Conservation (phyloP, 2,329 filamentous ascomycete genomes). For the Aspergillus aculeatinus region DNA sequence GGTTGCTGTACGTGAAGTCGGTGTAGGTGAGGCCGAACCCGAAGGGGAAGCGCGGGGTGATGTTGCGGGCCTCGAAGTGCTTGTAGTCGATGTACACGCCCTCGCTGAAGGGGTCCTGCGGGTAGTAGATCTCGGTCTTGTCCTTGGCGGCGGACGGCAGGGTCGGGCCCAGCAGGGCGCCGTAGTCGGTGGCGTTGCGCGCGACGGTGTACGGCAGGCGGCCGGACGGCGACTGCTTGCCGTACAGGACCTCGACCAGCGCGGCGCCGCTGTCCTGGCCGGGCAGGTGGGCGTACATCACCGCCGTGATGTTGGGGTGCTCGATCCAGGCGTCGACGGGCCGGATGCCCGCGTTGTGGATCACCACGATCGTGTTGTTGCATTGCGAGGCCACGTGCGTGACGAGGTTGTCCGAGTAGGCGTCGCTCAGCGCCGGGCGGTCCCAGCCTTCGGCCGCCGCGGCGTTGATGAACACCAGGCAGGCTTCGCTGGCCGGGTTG, state of each 20-base stretch:
- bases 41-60: conserved; percentile 10
- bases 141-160: background rate
- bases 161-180: conserved; percentile 15
- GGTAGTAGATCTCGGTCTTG: conserved; percentile 5
- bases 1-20: conserved; percentile 50
- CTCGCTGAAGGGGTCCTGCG: conserved; percentile 12
- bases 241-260: conserved; percentile 57
- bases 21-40: conserved; percentile 32
- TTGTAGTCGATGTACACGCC: conserved; percentile 16
- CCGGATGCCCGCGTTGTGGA: conserved; percentile 63
- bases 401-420: conserved; percentile 55
- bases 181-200: conserved; percentile 56
- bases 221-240: conserved; percentile 36
- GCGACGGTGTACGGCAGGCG: conserved; percentile 58
- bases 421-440: conserved; percentile 32
- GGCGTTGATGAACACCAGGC: conserved; percentile 60
- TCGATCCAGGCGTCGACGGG: conserved; percentile 58
- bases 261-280: conserved; percentile 61
- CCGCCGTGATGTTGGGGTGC: conserved; percentile 61
- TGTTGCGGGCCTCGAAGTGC: conserved; percentile 6
- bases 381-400: conserved; percentile 58
- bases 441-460: conserved; percentile 43
- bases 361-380: conserved; percentile 62
- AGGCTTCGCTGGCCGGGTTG: conserved; percentile 26
- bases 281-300: conserved; percentile 63